phyloP scores from a whole-genome alignment of 495 filamentous ascomycete species.

The Bacidia rubella region DNA sequence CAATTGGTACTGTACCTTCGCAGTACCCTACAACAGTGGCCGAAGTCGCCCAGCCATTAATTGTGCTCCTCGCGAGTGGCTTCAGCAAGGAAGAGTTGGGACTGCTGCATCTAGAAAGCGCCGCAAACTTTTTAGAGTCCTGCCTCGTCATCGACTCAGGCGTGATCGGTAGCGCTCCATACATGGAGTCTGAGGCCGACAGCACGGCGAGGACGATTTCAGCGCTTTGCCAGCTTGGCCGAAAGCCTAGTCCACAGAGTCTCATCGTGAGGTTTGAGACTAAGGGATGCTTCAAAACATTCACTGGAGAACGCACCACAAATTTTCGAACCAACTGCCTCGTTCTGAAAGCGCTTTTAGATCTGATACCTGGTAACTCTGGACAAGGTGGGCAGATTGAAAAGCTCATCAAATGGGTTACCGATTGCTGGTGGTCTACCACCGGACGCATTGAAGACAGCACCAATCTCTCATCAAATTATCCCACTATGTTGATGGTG shows the following conservation, averaged over 20 bases:
- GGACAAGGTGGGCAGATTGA: slow-evolving; percentile 11
- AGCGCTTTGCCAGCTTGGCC: slow-evolving; percentile 21
- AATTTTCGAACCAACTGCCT: slow-evolving; percentile 34
- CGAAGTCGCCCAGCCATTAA: slow-evolving; percentile 26
- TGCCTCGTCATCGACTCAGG: slow-evolving; percentile 14
- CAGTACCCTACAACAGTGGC: slow-evolving; percentile 28
- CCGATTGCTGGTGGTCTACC: slow-evolving; percentile 13
- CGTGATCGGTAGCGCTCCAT: slow-evolving; percentile 19
- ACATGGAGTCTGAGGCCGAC: slow-evolving; percentile 32
- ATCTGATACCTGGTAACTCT: slow-evolving; percentile 10
- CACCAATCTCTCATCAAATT: slow-evolving; percentile 9
- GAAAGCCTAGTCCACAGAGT: slow-evolving; percentile 13
- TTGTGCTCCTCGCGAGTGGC: slow-evolving; percentile 12
- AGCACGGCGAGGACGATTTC: slow-evolving; percentile 33
- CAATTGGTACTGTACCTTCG: slow-evolving; percentile 19
- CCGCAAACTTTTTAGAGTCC: slow-evolving; percentile 16
- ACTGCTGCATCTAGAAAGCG: slow-evolving; percentile 6
- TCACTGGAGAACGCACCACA: slow-evolving; percentile 24
- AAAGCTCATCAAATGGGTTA: slow-evolving; percentile 8
- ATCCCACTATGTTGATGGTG: slow-evolving; percentile 14
- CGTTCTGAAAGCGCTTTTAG: slow-evolving; percentile 24
- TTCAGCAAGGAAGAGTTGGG: slow-evolving; percentile 4
- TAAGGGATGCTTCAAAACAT: slow-evolving; percentile 28
- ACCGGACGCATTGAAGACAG: slow-evolving; percentile 11
- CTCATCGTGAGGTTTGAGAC: slow-evolving; percentile 27